Percentiles rank a stretch among this genome's conserved stretches.
phyloP scores from a whole-genome alignment of 2,329 filamentous ascomycete genomes.

The Blumeria graminis region DNA sequence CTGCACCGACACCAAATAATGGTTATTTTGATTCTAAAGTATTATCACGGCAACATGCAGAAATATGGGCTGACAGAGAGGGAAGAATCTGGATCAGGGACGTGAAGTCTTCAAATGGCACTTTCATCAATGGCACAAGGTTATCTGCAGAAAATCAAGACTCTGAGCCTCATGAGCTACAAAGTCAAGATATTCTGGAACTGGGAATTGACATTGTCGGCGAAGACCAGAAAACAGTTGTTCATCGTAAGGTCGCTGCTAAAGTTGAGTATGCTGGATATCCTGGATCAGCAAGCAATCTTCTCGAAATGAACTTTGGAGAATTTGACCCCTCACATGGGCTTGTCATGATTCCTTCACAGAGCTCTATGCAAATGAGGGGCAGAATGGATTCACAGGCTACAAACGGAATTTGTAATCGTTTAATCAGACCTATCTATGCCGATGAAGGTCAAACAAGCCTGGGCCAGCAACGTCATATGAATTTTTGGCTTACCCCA shows the following conservation, averaged over 20 bases:
- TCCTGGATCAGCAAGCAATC: slow-evolving; percentile 47
- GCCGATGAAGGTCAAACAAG: slow-evolving; percentile 28
- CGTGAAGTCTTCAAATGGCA: slow-evolving; percentile 95
- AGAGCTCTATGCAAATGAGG: slow-evolving; percentile 43
- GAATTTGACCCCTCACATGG: slow-evolving; percentile 67
- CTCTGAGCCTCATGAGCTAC: slow-evolving; percentile 81
- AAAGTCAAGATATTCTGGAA: slow-evolving; percentile 77
- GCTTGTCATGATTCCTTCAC: slow-evolving; percentile 43
- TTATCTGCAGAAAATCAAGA: slow-evolving; percentile 87
- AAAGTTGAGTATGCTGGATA: slow-evolving; percentile 91
- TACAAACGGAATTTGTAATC: slow-evolving; percentile 35
- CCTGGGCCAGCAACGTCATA: slow-evolving; percentile 47
- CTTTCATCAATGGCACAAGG: slow-evolving; percentile 82
- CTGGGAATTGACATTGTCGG: slow-evolving; percentile 96
- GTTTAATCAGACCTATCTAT: slow-evolving; percentile 27
- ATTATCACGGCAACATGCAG: slow-evolving; percentile 81
- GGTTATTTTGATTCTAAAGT: slow-evolving; percentile 98
- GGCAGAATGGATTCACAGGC: slow-evolving; percentile 44
- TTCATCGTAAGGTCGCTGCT: slow-evolving; percentile 93
- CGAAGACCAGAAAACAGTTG: slow-evolving; percentile 94
- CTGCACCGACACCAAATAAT: slow-evolving; percentile 69
- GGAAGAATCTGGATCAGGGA: slow-evolving; percentile 92
- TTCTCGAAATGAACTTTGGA: slow-evolving; percentile 75
- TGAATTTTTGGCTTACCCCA: slow-evolving; percentile 67
- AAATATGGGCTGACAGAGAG: slow-evolving; percentile 67